Evolutionary conservation across 2,329 filamentous ascomycete species (phyloP).

Genomic region (Calonectria pseudoturangicola): DNA sequence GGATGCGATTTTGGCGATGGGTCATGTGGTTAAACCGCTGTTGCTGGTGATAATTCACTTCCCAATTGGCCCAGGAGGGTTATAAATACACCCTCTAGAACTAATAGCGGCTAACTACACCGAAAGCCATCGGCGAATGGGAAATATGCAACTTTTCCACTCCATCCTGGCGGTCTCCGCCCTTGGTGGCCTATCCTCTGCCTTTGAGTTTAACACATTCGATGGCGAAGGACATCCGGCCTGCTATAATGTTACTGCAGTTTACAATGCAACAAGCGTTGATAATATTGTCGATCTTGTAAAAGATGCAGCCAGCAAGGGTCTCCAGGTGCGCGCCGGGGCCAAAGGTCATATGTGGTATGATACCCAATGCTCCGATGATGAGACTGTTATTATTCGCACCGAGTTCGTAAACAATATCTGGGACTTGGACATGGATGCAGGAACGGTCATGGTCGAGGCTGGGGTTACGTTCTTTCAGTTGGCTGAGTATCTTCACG

Average conservation of each 20-base stretch:
- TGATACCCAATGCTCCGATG: constrained; percentile 71
- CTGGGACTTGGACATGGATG: constrained; percentile 64
- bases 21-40: background rate
- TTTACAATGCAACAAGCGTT: constrained; percentile 67
- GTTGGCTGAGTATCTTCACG: constrained; percentile 70
- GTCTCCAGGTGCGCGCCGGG: constrained; percentile 66
- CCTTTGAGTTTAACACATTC: constrained; percentile 67
- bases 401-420: constrained; percentile 67
- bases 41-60: too few species aligned
- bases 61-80: background rate
- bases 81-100: constrained; percentile 17
- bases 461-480: constrained; percentile 71
- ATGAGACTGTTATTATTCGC: constrained; percentile 68
- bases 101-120: too few species aligned
- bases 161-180: constrained; percentile 6
- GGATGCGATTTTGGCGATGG: background rate
- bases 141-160: constrained; percentile 7
- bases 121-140: background rate
- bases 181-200: constrained; percentile 18
- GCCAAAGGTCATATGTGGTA: constrained; percentile 73
- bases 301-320: constrained; percentile 61
- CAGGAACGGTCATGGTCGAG: constrained; percentile 68
- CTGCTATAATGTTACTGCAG: constrained; percentile 66
- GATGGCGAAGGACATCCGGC: constrained; percentile 69
- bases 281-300: constrained; percentile 66